A percentile compares a stretch with the other conserved stretches of the same genome.
Conservation (phyloP, 306 rosid genomes). For the Lathyrus sativus region DNA sequence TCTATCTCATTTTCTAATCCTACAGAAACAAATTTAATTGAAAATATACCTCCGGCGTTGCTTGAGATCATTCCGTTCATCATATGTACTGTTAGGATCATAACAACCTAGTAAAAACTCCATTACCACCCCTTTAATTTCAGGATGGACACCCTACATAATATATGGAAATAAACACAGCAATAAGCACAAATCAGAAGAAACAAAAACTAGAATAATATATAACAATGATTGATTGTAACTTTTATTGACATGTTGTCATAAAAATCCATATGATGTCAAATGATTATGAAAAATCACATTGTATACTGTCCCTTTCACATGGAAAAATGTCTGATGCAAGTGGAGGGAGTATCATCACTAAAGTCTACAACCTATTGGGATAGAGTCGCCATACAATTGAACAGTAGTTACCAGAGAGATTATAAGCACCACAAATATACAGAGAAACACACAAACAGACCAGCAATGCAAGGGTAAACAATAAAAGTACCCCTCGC, state of each 20-base stretch:
- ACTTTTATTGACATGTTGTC: constrained; percentile 10
- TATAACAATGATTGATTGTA: neutral
- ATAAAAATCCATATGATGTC: constrained; percentile 27
- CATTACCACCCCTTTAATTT: constrained; percentile 91
- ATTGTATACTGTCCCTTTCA: constrained; percentile 19
- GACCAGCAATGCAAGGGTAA: constrained; percentile 16
- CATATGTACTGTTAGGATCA: constrained; percentile 81
- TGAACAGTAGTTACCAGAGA: neutral
- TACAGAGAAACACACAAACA: neutral
- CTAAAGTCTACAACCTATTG: constrained; percentile 14
- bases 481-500: constrained; percentile 63
- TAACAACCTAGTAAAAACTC: constrained; percentile 94
- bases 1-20: constrained; percentile 18
- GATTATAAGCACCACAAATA: constrained; percentile 25
- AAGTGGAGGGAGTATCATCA: constrained; percentile 1
- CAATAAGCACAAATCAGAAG: constrained; percentile 27
- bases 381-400: constrained; percentile 13
- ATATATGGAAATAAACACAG: constrained; percentile 33
- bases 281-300: constrained; percentile 23
- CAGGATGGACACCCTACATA: constrained; percentile 89
- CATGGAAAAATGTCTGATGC: constrained; percentile 17
- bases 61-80: constrained; percentile 73
- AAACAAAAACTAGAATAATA: constrained; percentile 13
- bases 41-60: constrained; percentile 67
- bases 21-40: constrained; percentile 18